phyloP scores from a whole-genome alignment of 1,284 basidiomycete genomes.

The Tranzscheliella williamsii region DNA sequence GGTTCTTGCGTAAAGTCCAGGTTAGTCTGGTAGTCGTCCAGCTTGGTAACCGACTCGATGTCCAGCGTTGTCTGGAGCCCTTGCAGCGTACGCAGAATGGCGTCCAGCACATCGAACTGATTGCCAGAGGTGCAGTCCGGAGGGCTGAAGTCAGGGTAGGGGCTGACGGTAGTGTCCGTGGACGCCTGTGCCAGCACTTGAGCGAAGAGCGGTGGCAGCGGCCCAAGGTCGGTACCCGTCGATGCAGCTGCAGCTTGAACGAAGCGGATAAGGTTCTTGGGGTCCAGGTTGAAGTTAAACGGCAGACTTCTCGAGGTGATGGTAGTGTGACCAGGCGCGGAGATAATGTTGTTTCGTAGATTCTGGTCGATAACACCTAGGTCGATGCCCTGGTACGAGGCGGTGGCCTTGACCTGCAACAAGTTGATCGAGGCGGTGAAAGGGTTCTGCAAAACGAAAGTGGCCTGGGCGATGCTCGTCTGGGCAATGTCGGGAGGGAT shows the following conservation, averaged over 20 bases:
- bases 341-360: constrained; percentile 67
- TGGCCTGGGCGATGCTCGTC: constrained; percentile 36
- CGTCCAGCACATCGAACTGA: constrained; percentile 62
- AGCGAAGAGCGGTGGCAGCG: constrained; percentile 69
- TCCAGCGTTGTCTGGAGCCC: constrained; percentile 68
- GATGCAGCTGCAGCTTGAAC: constrained; percentile 67
- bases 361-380: constrained; percentile 65
- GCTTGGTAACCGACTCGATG: constrained; percentile 43
- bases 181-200: constrained; percentile 68
- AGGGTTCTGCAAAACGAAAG: constrained; percentile 68
- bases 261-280: constrained; percentile 69
- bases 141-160: constrained; percentile 58
- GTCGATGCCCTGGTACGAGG: constrained; percentile 63
- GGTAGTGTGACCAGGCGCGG: constrained; percentile 69
- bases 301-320: constrained; percentile 70
- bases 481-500: constrained; percentile 60
- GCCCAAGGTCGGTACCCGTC: constrained; percentile 70
- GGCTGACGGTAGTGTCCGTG: constrained; percentile 68
- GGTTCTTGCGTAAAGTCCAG: constrained; percentile 70
- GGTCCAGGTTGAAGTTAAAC: constrained; percentile 71
- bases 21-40: constrained; percentile 64
- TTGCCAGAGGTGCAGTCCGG: constrained; percentile 68
- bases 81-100: constrained; percentile 70
- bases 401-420: constrained; percentile 68
- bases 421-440: constrained; percentile 77